phyloP scores from a whole-genome alignment of 805 yeast genomes.

The Candida andamanensis region DNA sequence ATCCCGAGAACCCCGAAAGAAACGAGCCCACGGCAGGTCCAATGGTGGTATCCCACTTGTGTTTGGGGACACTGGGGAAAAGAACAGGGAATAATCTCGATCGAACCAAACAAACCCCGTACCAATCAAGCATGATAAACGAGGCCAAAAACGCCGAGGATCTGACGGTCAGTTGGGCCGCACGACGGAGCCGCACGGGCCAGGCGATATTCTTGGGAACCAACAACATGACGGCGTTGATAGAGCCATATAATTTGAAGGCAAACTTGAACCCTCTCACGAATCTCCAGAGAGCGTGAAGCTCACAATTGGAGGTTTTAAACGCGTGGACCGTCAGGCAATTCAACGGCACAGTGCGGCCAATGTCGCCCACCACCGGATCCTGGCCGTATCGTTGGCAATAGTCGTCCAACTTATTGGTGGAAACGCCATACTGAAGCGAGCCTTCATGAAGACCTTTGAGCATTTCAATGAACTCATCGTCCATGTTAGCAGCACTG shows the following conservation, averaged over 20 bases:
- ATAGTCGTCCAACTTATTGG: constrained; percentile 25
- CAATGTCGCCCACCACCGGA: constrained; percentile 22
- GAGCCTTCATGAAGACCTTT: constrained; percentile 24
- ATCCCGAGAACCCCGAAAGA: constrained; percentile 38
- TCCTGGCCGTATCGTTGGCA: constrained; percentile 31
- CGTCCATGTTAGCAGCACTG: constrained; percentile 44
- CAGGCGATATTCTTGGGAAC: constrained; percentile 16
- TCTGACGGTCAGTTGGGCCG: constrained; percentile 25
- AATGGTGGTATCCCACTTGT: constrained; percentile 33
- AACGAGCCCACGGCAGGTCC: constrained; percentile 39
- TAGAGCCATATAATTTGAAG: constrained; percentile 35
- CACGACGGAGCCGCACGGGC: constrained; percentile 14
- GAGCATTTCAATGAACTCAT: constrained; percentile 29
- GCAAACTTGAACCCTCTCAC: constrained; percentile 38
- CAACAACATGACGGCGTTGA: constrained; percentile 31
- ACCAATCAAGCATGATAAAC: constrained; percentile 42
- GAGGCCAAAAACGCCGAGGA: constrained; percentile 42
- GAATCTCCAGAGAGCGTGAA: constrained; percentile 44
- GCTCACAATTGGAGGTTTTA: constrained; percentile 35
- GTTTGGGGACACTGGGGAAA: constrained; percentile 30
- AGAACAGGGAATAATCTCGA: constrained; percentile 34
- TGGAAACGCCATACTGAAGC: constrained; percentile 31
- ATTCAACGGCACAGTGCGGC: constrained; percentile 25
- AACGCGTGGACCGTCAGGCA: constrained; percentile 41
- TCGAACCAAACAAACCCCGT: constrained; percentile 42